A percentile compares a stretch with the other conserved stretches of the same genome.
These are phyloP conservation scores for Dactylis glomerata DNA, from an alignment of 176 grass and related monocot genomes.

Conservation along the genomic window DNA sequence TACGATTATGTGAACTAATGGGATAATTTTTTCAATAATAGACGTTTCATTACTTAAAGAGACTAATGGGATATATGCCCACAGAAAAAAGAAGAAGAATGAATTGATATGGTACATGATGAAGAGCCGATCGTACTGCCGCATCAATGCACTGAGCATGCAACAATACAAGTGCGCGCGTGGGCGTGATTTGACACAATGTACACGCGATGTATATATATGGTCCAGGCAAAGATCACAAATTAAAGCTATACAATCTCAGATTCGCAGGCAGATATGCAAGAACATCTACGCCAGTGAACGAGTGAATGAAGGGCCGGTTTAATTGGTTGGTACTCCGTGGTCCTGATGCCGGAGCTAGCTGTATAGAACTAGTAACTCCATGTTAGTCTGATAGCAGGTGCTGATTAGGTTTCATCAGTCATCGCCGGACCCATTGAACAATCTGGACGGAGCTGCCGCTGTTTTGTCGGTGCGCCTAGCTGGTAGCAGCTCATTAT, in stretches of 20 bases:
- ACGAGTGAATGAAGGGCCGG: not conserved
- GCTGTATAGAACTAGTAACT: not conserved
- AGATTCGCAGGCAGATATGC: too few species aligned
- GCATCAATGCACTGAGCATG: not conserved
- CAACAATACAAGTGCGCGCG: not conserved
- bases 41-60: too few species aligned
- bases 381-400: not conserved
- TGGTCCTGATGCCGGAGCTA: not conserved
- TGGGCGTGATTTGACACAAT: not conserved
- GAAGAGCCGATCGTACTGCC: not conserved
- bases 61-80: not conserved
- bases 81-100: too few species aligned
- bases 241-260: too few species aligned
- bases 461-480: not conserved
- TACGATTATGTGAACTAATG: too few species aligned
- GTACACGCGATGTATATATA: not conserved
- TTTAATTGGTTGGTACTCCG: not conserved
- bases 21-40: too few species aligned
- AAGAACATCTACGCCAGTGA: too few species aligned
- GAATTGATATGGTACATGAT: not conserved
- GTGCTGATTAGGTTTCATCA: not conserved
- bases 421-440: not conserved
- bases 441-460: not conserved
- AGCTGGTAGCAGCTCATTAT: not conserved
- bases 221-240: too few species aligned